These are phyloP conservation scores for Physcia stellaris DNA, from an alignment of 495 filamentous ascomycete species.

Conservation along the genomic window DNA sequence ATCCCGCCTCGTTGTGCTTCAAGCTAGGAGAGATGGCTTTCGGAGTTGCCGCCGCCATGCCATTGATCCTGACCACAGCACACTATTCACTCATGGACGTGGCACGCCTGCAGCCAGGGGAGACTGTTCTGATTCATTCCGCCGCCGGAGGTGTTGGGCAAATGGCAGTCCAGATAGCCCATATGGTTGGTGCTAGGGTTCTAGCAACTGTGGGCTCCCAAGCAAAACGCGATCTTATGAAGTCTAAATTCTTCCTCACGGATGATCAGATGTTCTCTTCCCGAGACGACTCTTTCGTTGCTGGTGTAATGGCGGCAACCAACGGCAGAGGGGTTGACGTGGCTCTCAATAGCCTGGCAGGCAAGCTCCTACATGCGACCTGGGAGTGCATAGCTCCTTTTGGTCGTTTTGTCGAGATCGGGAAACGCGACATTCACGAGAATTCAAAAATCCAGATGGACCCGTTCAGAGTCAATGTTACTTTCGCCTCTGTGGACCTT, in stretches of 20 bases:
- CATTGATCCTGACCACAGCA: constrained; percentile 7
- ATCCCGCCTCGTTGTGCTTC: constrained; percentile 12
- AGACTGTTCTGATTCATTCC: constrained; percentile 46
- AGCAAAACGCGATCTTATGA: constrained; percentile 18
- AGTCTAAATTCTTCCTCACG: constrained; percentile 5
- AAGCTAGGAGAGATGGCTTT: constrained; percentile 12
- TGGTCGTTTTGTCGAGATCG: constrained; percentile 45
- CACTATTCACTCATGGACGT: constrained; percentile 2
- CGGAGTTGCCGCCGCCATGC: constrained; percentile 10
- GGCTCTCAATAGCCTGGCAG: constrained; percentile 41
- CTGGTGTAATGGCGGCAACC: constrained; percentile 34
- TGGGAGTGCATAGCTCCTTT: constrained; percentile 38
- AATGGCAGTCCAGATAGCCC: constrained; percentile 45
- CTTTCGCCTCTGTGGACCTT: constrained; percentile 30
- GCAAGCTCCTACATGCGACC: constrained; percentile 24
- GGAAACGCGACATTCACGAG: constrained; percentile 19
- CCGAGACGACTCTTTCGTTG: constrained; percentile 28
- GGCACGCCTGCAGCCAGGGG: constrained; percentile 22
- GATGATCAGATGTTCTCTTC: constrained; percentile 23
- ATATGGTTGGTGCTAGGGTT: constrained; percentile 26
- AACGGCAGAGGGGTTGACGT: constrained; percentile 45
- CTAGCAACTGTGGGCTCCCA: constrained; percentile 14
- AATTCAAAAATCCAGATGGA: constrained; percentile 14
- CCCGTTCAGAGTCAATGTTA: constrained; percentile 23
- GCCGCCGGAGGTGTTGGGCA: constrained; percentile 49